Evolutionary conservation across 352 stramenopile species (phyloP), one percentile per base, ranked within the genome.

Genomic region (Blastocystis sp.): DNA sequence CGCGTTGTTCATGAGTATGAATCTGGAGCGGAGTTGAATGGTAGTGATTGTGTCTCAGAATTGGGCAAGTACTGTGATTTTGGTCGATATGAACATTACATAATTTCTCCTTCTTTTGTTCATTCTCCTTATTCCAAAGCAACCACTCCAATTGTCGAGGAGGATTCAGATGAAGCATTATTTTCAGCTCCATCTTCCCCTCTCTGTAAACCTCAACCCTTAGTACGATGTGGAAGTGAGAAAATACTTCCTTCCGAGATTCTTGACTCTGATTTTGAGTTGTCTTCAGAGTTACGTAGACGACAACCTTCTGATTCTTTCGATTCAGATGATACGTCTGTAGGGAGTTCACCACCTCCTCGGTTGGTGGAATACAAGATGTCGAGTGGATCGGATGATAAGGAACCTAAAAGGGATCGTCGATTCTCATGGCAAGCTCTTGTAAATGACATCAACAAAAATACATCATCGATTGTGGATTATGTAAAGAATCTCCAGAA

Each of bases 21-120:
- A 17, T n/a, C 9, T 54, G 35, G 15, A 30, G 22, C 24, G 22
- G 0, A 69, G 11, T 19, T 84, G 22, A 54, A 5, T 24, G 19
- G 27, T 84, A 84, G 73, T 51, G 73, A 84, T n/a, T 84, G 73
- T 64, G 22, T 68, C 27, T 40, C 27, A 11, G 24, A 62, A 24
- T 44, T 84, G 44, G 44, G 24, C 48, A 60, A 62, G 35, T 84
- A 68, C 51, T 84, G 73, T 30, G 73, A 84, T 53, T 84, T 84
- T 44, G 73, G 73, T 24, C 33, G 53, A 22, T 42, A 64, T 40
- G 53, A 30, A 15, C 13, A 17, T 24, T 84, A 66, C 73, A 84
- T 84, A 54, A 84, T 84, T 51, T 84, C 73, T 53, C 73, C 73
- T 64, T 84, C 73, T 2, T 84, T 54, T 48, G 73, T 84, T 40